Conservation (phyloP, 2,329 filamentous ascomycete genomes). For the Remersonia thermophila region DNA sequence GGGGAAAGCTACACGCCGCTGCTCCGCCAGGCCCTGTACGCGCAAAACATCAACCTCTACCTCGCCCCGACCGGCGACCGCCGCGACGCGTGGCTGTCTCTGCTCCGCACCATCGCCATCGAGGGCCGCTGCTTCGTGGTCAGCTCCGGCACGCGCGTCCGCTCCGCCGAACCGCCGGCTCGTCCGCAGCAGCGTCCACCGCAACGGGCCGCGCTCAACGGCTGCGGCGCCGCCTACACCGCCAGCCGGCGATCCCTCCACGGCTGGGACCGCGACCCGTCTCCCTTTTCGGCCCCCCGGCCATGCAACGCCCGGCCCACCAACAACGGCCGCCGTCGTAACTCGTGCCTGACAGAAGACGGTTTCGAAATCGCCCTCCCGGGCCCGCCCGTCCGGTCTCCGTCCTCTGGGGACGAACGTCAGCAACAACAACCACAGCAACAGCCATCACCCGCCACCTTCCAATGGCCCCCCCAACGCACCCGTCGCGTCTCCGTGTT, state of each 20-base stretch:
- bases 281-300: constrained; percentile 1
- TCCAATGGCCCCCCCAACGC: constrained; percentile 4
- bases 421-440: constrained; percentile 9
- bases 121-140: constrained; percentile 82
- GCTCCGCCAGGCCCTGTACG: constrained; percentile 69
- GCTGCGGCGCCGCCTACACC: neutral
- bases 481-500: constrained; percentile 30
- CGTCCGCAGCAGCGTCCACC: neutral
- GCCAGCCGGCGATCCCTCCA: constrained; percentile 15
- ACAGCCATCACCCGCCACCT: constrained; percentile 7
- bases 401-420: neutral
- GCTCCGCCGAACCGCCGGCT: constrained; percentile 22
- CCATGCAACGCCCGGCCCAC: neutral
- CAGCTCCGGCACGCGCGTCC: constrained; percentile 72
- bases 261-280: constrained; percentile 28
- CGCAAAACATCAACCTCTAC: constrained; percentile 84
- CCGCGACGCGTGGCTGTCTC: constrained; percentile 65
- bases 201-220: neutral
- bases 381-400: constrained; percentile 10
- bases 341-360: constrained; percentile 33
- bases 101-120: constrained; percentile 71
- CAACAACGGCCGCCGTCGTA: constrained; percentile 21
- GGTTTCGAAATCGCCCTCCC: constrained; percentile 36
- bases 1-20: constrained; percentile 98
- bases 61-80: constrained; percentile 82